Base-by-base conservation (phyloP, 768 basidiomycete genomes). In the Pilatotrama ljubarskyi region DNA sequence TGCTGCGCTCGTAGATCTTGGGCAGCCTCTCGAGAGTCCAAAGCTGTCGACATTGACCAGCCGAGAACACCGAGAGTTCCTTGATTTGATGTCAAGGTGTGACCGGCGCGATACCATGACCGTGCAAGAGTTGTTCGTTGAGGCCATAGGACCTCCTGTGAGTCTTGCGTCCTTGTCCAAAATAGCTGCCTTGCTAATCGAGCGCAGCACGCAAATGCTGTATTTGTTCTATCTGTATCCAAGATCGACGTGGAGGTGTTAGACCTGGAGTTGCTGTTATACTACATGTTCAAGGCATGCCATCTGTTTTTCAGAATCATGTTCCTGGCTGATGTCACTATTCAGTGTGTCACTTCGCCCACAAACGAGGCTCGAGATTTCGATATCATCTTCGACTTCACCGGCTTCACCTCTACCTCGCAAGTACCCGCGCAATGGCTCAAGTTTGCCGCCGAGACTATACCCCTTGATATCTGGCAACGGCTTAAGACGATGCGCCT, bases 401-500 rank as follows among this genome's bases (percentile, higher is more conserved):
- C 92, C 36, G 82, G 81, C 9, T 93, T 94, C 70, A 80, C 84
- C 3, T 78, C 87, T 2, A 80, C 81, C 10, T 90, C 91, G 0
- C 90, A 93, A 72, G 77, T 93, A 8, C 93, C 93, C 0, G 75
- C 90, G 9, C 87, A 90, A 62, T 92, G 89, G 88, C 69, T 93
- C 46, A 91, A 88, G 71, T 88, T 84, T 54, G 87, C 88, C 59
- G 81, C 85, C 13, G 90, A 93, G 69, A 75, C 91, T 18, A 82
- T 90, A 54, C 91, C 93, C 6, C 70, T 72, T 24, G 90, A 93
- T 59, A 81, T 92, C 55, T 81, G 87, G 41, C 69, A 73, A 29
- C 83, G 84, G n/a, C 86, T 91, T 67, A 63, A 72, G 35, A 82
- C 73, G 3, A 80, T 85, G 15, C 84, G 89, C 63, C 82, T 94